phyloP scores from a whole-genome alignment of 371 early-diverging fungal genomes.

The Circinella minor region DNA sequence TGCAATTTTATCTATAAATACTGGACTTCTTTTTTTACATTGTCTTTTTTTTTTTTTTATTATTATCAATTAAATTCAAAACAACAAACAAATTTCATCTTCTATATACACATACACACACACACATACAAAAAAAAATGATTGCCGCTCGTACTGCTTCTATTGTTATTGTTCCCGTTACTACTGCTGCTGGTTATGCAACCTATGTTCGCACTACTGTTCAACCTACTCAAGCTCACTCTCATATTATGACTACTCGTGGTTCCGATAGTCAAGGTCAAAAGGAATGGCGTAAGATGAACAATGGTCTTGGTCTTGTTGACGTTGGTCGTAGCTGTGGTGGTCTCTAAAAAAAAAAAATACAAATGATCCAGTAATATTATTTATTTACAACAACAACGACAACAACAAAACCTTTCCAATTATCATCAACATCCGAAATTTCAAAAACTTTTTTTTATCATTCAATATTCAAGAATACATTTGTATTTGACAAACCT shows the following conservation, averaged over 20 bases:
- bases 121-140: slow-evolving; percentile 4
- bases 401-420: too few relatives aligned
- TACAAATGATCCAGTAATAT: not conserved
- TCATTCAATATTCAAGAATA: too few relatives aligned
- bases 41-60: not conserved
- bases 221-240: slow-evolving; percentile 42
- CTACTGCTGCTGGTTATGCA: slow-evolving; percentile 47
- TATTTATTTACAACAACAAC: too few relatives aligned
- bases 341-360: slow-evolving; percentile 39
- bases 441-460: too few relatives aligned
- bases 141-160: slow-evolving; percentile 38
- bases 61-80: too few relatives aligned
- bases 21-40: not conserved
- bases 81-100: too few relatives aligned
- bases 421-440: not conserved
- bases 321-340: slow-evolving; percentile 55
- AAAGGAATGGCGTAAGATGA: slow-evolving; percentile 44
- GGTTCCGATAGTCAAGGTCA: slow-evolving; percentile 28
- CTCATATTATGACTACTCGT: slow-evolving; percentile 36
- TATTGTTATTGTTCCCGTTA: slow-evolving; percentile 42
- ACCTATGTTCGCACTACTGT: slow-evolving; percentile 46
- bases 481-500: too few relatives aligned
- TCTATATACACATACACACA: too few relatives aligned
- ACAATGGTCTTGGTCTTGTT: slow-evolving; percentile 50
- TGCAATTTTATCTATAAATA: not conserved